A percentile compares a stretch with the other conserved stretches of the same genome.
Conservation (phyloP, 352 stramenopile genomes). For the Pythium myriotylum region DNA sequence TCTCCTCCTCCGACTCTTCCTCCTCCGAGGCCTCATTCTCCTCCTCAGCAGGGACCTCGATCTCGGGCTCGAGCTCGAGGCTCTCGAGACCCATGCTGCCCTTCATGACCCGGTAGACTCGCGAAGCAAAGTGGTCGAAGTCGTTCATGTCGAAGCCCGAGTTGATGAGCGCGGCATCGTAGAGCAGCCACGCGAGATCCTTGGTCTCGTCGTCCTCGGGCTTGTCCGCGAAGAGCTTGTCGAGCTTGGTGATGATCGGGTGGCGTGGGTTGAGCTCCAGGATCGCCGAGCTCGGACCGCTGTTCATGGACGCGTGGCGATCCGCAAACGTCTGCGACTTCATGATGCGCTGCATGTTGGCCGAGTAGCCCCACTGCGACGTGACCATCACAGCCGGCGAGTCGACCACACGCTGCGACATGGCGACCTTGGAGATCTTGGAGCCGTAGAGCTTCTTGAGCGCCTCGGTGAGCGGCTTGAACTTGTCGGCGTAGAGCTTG, state of each 20-base stretch:
- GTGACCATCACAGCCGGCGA: slow-evolving; percentile 97
- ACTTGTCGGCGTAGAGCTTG: slow-evolving; percentile 97
- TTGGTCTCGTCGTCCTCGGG: slow-evolving; percentile 85
- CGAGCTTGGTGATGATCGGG: slow-evolving; percentile 97
- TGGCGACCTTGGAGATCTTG: slow-evolving; percentile 95
- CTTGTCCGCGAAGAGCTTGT: slow-evolving; percentile 64
- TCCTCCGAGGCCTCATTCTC: slow-evolving; percentile 37
- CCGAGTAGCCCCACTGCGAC: slow-evolving; percentile 96
- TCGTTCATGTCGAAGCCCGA: slow-evolving; percentile 97
- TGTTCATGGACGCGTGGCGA: slow-evolving; percentile 38
- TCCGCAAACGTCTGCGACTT: slow-evolving; percentile 97
- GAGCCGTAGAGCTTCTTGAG: slow-evolving; percentile 96
- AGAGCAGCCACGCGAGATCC: slow-evolving; percentile 96
- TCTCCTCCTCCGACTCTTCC: slow-evolving; percentile 25
- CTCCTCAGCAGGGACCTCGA: slow-evolving; percentile 91
- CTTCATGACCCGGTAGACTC: slow-evolving; percentile 95
- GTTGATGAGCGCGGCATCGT: slow-evolving; percentile 97
- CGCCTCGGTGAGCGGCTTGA: slow-evolving; percentile 94
- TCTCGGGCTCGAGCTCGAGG: slow-evolving; percentile 93
- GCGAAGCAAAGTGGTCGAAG: slow-evolving; percentile 90
- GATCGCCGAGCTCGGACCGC: slow-evolving; percentile 81
- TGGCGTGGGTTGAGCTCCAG: slow-evolving; percentile 99
- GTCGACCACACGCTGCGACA: slow-evolving; percentile 94
- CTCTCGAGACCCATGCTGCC: slow-evolving; percentile 90
- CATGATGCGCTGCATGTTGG: slow-evolving; percentile 99